Percentiles rank a stretch among this genome's conserved stretches.
Conservation (phyloP, 2,329 filamentous ascomycete species). For the Fusarium kyushuense region DNA sequence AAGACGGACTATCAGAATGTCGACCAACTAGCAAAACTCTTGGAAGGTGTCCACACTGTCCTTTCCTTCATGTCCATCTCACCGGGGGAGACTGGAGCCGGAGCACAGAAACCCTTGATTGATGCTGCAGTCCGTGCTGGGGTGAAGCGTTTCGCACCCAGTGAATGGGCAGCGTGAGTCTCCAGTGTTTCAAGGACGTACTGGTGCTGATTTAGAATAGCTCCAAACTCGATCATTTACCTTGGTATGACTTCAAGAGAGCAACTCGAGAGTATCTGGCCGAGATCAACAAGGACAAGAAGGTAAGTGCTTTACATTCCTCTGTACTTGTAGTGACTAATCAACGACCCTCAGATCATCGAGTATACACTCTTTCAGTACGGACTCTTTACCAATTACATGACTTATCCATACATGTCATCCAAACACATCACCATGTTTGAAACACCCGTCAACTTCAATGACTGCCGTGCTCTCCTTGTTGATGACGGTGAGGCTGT, state of each 20-base stretch:
- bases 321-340: background rate
- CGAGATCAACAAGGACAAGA: slow-evolving; percentile 62
- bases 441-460: slow-evolving; percentile 56
- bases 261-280: slow-evolving; percentile 62
- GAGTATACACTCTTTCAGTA: slow-evolving; percentile 69
- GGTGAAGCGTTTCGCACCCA: slow-evolving; percentile 71
- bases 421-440: slow-evolving; percentile 58
- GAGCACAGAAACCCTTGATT: slow-evolving; percentile 58
- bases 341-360: slow-evolving; percentile 55
- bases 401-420: slow-evolving; percentile 62
- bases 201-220: background rate
- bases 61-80: slow-evolving; percentile 62
- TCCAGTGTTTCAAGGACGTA: rapidly evolving
- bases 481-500: slow-evolving; percentile 58
- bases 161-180: slow-evolving; percentile 65
- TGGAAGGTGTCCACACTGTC: slow-evolving; percentile 64
- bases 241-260: slow-evolving; percentile 56
- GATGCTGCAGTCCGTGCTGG: slow-evolving; percentile 69
- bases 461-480: slow-evolving; percentile 57
- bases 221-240: slow-evolving; percentile 20
- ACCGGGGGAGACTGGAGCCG: slow-evolving; percentile 44
- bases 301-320: slow-evolving; percentile 44
- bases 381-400: slow-evolving; percentile 66
- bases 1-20: slow-evolving; percentile 52
- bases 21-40: slow-evolving; percentile 50